Evolutionary conservation across 2,329 filamentous ascomycete species (phyloP).

Genomic region (Cytospora paraplurivora): DNA sequence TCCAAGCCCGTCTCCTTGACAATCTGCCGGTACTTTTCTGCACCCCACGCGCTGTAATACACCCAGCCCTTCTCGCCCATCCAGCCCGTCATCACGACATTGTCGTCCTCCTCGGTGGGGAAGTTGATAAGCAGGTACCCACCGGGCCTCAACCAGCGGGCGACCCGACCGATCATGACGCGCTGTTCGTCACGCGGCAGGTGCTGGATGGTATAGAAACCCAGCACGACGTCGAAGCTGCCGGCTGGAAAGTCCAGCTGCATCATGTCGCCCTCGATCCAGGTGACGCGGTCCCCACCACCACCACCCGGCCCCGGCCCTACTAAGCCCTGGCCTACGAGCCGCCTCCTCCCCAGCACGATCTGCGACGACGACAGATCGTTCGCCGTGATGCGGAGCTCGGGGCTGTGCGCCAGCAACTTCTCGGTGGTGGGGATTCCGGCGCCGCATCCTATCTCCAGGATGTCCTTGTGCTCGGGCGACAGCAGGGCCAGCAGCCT

Average conservation of each 20-base stretch:
- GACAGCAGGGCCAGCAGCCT: constrained; percentile 36
- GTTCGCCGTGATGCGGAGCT: constrained; percentile 40
- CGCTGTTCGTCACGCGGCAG: constrained; percentile 54
- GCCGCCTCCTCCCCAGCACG: constrained; percentile 35
- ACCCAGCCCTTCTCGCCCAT: constrained; percentile 45
- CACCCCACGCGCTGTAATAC: constrained; percentile 47
- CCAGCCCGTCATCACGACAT: constrained; percentile 41
- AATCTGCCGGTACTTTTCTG: constrained; percentile 37
- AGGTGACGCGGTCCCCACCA: constrained; percentile 20
- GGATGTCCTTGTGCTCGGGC: constrained; percentile 31
- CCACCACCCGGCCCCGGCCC: neutral
- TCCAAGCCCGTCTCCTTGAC: constrained; percentile 39
- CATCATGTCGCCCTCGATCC: constrained; percentile 25
- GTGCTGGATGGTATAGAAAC: constrained; percentile 58
- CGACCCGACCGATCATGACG: constrained; percentile 47
- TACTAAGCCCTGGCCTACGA: constrained; percentile 27
- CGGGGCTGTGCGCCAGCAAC: constrained; percentile 36
- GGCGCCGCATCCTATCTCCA: constrained; percentile 48
- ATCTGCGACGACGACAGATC: constrained; percentile 47
- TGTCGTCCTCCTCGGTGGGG: constrained; percentile 38
- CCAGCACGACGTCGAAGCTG: constrained; percentile 14
- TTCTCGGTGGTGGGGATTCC: constrained; percentile 42
- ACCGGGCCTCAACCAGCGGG: constrained; percentile 53
- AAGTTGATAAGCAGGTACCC: constrained; percentile 55
- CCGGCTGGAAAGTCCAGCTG: constrained; percentile 34